A percentile compares a stretch with the other conserved stretches of the same genome.
Evolutionary conservation across 2,329 filamentous ascomycete species (phyloP).

Genomic region (Diaporthe aspalathi): DNA sequence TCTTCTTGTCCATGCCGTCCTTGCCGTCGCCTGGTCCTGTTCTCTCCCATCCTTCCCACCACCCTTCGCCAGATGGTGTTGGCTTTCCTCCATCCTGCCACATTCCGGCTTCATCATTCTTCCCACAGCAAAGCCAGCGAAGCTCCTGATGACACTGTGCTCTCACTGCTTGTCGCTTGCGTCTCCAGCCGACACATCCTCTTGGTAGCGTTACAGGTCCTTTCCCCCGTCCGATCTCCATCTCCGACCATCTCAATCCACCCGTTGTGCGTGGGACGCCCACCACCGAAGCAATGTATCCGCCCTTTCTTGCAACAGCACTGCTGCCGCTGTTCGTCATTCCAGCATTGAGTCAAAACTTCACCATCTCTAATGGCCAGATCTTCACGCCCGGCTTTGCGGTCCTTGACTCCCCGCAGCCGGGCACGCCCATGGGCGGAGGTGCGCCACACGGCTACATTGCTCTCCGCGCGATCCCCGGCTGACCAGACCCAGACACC

Average conservation of each 20-base stretch:
- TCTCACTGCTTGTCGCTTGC: not conserved
- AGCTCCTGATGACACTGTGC: not conserved
- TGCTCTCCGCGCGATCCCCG: not conserved
- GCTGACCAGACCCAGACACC: slow-evolving; percentile 55
- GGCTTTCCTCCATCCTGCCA: not conserved
- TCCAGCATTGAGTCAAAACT: slow-evolving; percentile 53
- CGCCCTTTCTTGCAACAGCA: not conserved
- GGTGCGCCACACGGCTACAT: slow-evolving; percentile 54
- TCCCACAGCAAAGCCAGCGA: not conserved
- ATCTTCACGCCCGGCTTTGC: slow-evolving; percentile 77
- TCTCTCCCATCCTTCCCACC: not conserved
- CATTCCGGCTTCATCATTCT: too few relatives aligned
- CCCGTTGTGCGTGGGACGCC: not conserved
- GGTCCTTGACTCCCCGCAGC: slow-evolving; percentile 74
- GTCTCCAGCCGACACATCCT: slow-evolving; percentile 15
- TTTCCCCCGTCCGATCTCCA: not conserved
- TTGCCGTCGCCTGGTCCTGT: not conserved
- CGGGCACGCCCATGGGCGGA: slow-evolving; percentile 72
- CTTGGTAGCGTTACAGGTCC: not conserved
- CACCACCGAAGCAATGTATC: slow-evolving; percentile 15
- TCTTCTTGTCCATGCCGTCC: not conserved
- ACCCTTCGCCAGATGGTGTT: not conserved
- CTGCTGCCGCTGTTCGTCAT: slow-evolving; percentile 47
- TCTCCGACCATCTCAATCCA: not conserved
- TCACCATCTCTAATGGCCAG: slow-evolving; percentile 72